phyloP scores from a whole-genome alignment of 2,329 filamentous ascomycete species.

The Penicillium sp. region DNA sequence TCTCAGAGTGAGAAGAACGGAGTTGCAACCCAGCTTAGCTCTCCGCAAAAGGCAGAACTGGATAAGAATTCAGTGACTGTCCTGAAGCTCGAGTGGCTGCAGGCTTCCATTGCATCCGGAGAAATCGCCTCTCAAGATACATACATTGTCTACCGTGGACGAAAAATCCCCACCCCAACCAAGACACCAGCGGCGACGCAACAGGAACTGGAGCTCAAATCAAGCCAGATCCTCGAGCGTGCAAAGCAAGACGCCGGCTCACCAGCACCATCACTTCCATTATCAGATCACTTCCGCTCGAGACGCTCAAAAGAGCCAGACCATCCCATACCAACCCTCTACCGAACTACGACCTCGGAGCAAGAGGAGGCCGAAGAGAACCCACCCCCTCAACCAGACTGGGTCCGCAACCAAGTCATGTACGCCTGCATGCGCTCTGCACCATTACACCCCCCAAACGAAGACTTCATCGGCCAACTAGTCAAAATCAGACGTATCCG shows the following conservation, averaged over 20 bases:
- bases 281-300: conserved; percentile 13
- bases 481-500: conserved; percentile 70
- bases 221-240: conserved; percentile 49
- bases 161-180: conserved; percentile 34
- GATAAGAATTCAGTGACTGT: conserved; percentile 45
- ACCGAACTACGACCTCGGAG: conserved; percentile 72
- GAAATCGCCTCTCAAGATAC: conserved; percentile 45
- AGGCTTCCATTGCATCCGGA: conserved; percentile 45
- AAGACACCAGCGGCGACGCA: neutral
- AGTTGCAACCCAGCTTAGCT: conserved; percentile 12
- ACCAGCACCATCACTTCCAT: conserved; percentile 4
- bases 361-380: conserved; percentile 60
- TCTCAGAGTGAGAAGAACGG: conserved; percentile 31
- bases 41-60: neutral
- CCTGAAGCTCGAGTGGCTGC: conserved; percentile 54
- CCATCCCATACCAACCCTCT: conserved; percentile 46
- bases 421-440: conserved; percentile 83
- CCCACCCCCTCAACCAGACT: conserved; percentile 66
- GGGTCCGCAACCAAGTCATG: conserved; percentile 58
- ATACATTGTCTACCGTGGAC: conserved; percentile 53
- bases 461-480: conserved; percentile 68
- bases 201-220: neutral
- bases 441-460: conserved; percentile 66
- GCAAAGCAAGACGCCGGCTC: conserved; percentile 49
- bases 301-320: conserved; percentile 28